Evolutionary conservation across 768 basidiomycete species (phyloP), one percentile per base, ranked within the genome.

Genomic region (Paxillus involutus): DNA sequence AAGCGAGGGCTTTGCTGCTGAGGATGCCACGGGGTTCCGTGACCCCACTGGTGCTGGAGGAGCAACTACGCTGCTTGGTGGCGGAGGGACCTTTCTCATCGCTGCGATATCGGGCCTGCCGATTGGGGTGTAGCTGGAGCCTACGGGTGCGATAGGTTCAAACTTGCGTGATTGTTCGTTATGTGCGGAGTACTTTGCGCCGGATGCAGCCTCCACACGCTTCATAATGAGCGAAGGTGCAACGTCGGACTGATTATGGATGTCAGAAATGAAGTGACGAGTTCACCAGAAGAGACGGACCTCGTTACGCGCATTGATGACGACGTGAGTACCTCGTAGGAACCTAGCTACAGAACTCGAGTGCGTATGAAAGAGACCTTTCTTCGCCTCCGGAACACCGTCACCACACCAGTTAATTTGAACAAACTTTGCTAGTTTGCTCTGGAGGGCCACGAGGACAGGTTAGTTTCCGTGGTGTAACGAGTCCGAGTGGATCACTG

Each of bases 331-430:
- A 39, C 91, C 91, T 6, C 85, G 85, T 43, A 98, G 77, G 70
- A 88, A 95, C 52, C 77, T 82, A 40, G 86, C 80, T 9, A 98
- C 89, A 2, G 92, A 80, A 43, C 81, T 80, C 7, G 93, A 84
- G 69, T 98, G 95, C 8, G 85, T 87, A 64, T 92, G 88, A 75
- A 96, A 96, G 21, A 97, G 78, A 8, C 96, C 96, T 69, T 98
- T 98, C 72, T 91, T 88, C 17, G 79, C 78, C 68, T 86, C 92
- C 12, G 96, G 96, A 1, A 98, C 96, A 53, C 96, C 96, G 64
- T 96, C 95, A 42, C 96, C 96, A 61, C 93, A 94, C 95, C 96
- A 97, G 63, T 94, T 92, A 71, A 98, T 88, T 65, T 96, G 91
- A 14, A 98, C 93, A 57, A 95, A 92, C 74, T 97, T 98, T 43